Percentiles rank a stretch among this genome's conserved stretches.
Evolutionary conservation across 148 eudicot genomes (phyloP).

Genomic region (Chenopodium quinoa): DNA sequence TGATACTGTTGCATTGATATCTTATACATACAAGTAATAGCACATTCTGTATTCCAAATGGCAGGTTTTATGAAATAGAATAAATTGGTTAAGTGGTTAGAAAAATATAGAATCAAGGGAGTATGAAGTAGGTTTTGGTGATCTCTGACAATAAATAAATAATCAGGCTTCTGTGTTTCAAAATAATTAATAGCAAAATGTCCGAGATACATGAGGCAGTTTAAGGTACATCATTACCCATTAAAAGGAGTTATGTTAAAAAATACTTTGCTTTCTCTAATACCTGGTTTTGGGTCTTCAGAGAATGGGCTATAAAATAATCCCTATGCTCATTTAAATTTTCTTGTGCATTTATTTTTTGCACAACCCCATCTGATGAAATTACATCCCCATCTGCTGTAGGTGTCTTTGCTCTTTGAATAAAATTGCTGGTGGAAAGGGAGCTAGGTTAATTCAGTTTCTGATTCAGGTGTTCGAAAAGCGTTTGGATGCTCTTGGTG

Average conservation of each 20-base stretch:
- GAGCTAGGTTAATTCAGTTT: slow-evolving; percentile 64
- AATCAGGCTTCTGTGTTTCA: neutral
- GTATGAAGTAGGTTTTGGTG: neutral
- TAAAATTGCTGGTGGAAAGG: slow-evolving; percentile 71
- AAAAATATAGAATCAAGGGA: neutral
- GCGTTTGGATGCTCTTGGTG: slow-evolving; percentile 75
- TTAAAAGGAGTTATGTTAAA: too few relatives aligned
- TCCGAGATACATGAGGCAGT: neutral
- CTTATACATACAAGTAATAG: neutral
- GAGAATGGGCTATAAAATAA: too few relatives aligned
- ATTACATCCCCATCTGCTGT: slow-evolving; percentile 13
- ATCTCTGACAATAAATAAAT: too few relatives aligned
- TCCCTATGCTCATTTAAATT: neutral
- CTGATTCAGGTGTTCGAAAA: slow-evolving; percentile 81
- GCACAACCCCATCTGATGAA: neutral
- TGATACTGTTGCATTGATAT: too few relatives aligned
- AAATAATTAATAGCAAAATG: neutral
- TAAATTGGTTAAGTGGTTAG: neutral
- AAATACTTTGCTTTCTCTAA: too few relatives aligned
- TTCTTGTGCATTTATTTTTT: too few relatives aligned
- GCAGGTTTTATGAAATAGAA: neutral
- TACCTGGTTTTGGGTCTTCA: too few relatives aligned
- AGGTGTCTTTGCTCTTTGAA: slow-evolving; percentile 93
- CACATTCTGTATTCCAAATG: neutral
- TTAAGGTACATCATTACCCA: neutral